Conservation (phyloP, 371 early-diverging fungal species). For the Mucor irregularis region DNA sequence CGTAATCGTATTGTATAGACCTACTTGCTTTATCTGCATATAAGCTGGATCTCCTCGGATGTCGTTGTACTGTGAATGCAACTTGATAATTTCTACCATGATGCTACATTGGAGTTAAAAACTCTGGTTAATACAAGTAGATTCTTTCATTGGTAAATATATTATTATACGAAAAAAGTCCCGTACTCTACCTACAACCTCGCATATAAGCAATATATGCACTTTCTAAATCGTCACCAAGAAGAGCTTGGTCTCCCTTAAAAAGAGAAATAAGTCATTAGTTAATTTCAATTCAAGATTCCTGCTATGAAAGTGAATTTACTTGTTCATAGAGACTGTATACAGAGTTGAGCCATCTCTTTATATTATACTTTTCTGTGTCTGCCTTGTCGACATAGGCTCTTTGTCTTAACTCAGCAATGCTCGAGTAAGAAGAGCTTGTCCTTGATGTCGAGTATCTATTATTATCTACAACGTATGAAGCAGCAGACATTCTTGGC, state of each 20-base stretch:
- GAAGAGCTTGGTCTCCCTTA: slow-evolving; percentile 27
- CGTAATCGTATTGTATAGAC: not conserved
- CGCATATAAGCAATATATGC: slow-evolving; percentile 33
- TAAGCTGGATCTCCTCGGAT: slow-evolving; percentile 14
- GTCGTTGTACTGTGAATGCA: slow-evolving; percentile 21
- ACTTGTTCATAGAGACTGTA: slow-evolving; percentile 19
- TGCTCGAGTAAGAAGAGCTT: slow-evolving; percentile 4
- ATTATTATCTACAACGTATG: too few relatives aligned
- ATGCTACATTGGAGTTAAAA: slow-evolving; percentile 13
- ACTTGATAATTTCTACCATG: slow-evolving; percentile 24
- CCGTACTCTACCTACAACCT: slow-evolving; percentile 28
- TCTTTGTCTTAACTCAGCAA: slow-evolving; percentile 17
- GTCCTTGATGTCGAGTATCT: too few relatives aligned
- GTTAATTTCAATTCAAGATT: not conserved
- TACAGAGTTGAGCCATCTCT: slow-evolving; percentile 18
- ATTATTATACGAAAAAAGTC: too few relatives aligned
- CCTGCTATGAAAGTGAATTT: not conserved
- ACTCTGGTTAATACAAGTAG: not conserved
- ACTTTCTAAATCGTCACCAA: slow-evolving; percentile 22
- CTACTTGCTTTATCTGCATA: slow-evolving; percentile 25
- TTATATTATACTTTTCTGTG: slow-evolving; percentile 16
- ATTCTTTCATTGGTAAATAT: too few relatives aligned
- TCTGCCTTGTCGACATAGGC: slow-evolving; percentile 20
- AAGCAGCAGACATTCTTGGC: too few relatives aligned
- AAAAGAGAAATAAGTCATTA: not conserved